Evolutionary conservation across 2,329 filamentous ascomycete genomes (phyloP).

Genomic region (Aspergillus sojae): DNA sequence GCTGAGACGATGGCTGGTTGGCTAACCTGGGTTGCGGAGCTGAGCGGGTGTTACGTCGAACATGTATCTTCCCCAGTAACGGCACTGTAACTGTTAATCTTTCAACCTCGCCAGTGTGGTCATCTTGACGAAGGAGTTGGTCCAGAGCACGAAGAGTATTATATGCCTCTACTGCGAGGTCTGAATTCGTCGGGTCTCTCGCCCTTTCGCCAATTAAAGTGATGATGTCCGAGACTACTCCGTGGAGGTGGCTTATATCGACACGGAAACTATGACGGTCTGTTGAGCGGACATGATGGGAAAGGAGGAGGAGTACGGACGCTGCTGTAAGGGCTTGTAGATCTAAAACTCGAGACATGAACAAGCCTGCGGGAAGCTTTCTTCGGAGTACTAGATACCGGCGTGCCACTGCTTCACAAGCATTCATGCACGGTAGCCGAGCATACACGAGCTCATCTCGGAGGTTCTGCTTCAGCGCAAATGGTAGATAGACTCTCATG

Average conservation of each 20-base stretch:
- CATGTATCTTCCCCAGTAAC: slow-evolving; percentile 20
- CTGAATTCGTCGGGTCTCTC: slow-evolving; percentile 6
- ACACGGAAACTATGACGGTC: slow-evolving; percentile 13
- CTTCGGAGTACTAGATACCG: slow-evolving; percentile 16
- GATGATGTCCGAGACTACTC: slow-evolving; percentile 12
- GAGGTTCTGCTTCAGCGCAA: slow-evolving; percentile 15
- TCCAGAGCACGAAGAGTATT: slow-evolving; percentile 15
- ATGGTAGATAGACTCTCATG: slow-evolving; percentile 20
- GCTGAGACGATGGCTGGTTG: neutral
- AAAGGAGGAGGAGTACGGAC: slow-evolving; percentile 17
- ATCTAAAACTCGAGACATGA: slow-evolving; percentile 18
- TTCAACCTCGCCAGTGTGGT: neutral
- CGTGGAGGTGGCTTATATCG: slow-evolving; percentile 12
- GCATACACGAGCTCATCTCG: slow-evolving; percentile 18
- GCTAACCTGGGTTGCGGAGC: neutral
- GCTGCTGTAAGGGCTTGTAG: slow-evolving; percentile 21
- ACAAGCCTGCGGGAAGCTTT: slow-evolving; percentile 18
- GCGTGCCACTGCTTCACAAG: slow-evolving; percentile 17
- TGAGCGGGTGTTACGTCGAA: slow-evolving; percentile 16
- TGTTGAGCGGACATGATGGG: slow-evolving; percentile 8
- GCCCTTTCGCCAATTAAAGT: slow-evolving; percentile 14
- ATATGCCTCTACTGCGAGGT: slow-evolving; percentile 13
- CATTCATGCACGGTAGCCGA: slow-evolving; percentile 21
- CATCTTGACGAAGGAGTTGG: slow-evolving; percentile 16
- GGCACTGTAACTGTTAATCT: slow-evolving; percentile 20